Percentiles rank a stretch among this genome's conserved stretches.
phyloP scores from a whole-genome alignment of 805 yeast genomes.

The Kodamaea kaohsiungensis region DNA sequence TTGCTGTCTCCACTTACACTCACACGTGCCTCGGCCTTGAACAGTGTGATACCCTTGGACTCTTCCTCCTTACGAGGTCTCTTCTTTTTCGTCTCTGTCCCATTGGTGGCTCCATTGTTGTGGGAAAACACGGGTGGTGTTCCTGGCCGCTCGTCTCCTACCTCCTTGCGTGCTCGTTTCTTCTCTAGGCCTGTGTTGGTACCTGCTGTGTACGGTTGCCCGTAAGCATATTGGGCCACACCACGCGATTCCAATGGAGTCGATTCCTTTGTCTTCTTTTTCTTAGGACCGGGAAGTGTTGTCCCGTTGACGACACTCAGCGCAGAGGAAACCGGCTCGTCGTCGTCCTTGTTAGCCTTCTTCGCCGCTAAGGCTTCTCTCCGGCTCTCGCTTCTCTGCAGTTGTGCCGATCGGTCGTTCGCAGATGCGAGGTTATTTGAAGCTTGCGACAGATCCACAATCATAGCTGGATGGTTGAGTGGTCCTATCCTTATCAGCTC shows the following conservation, averaged over 20 bases:
- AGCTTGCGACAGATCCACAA: conserved; percentile 51
- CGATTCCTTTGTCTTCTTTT: conserved; percentile 19
- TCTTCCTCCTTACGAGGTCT: conserved; percentile 18
- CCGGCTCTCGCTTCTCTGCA: conserved; percentile 79
- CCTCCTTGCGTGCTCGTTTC: conserved; percentile 17
- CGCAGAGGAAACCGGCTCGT: conserved; percentile 15
- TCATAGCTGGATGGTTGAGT: conserved; percentile 88
- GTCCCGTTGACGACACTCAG: conserved; percentile 9
- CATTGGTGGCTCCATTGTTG: conserved; percentile 4
- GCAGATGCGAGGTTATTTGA: conserved; percentile 28
- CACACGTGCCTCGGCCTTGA: conserved; percentile 10
- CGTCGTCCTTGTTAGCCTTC: conserved; percentile 55
- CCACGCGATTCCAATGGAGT: conserved; percentile 21
- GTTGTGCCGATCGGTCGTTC: conserved; percentile 58
- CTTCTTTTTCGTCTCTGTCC: conserved; percentile 16
- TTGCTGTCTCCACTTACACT: conserved; percentile 6
- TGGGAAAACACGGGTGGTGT: conserved; percentile 1
- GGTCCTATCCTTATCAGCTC: conserved; percentile 75
- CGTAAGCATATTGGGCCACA: conserved; percentile 19
- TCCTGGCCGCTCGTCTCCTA: conserved; percentile 9
- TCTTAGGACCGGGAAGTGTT: conserved; percentile 2
- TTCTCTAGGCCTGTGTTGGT: conserved; percentile 8
- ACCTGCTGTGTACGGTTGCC: conserved; percentile 2
- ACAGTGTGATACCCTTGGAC: conserved; percentile 3
- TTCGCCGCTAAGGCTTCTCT: conserved; percentile 93